Evolutionary conservation across 2,329 filamentous ascomycete genomes (phyloP), one percentile per base, ranked within the genome.

Genomic region (Thermoascus crustaceus): DNA sequence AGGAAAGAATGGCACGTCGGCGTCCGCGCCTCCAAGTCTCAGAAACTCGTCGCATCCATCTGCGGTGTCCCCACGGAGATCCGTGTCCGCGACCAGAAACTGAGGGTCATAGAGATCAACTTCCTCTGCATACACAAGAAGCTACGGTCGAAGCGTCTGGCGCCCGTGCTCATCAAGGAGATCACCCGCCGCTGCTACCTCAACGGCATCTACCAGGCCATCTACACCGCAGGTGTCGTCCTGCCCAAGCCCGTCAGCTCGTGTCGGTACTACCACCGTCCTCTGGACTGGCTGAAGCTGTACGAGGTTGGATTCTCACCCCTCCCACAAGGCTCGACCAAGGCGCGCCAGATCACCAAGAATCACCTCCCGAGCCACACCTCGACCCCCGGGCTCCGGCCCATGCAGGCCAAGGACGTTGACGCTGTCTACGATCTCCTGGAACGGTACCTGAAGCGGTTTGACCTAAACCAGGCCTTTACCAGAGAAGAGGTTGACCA

Each of bases 121-220:
- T 98, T 96, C 66, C 80, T 98, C 47, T 94, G 88, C 55, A 82
- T 98, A 37, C 91, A 98, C 72, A 96, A 96, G 72, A 96, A 96
- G 66, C 78, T 98, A 20, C 85, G 91, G 33, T 79, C 84, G 39
- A 95, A 96, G 69, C 81, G 91, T 35, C 77, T 98, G 27, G 80
- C 91, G 0, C 91, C 91, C 0, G 83, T 96, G 2, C 76, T 98
- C 35, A 98, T 98, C 70, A 95, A 95, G 63, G 91, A 98, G 60
- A 86, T 98, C 50, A 98, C 91, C 4, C 82, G 91, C 31, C 76
- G 87, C 44, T 94, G 86, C 69, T 93, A 96, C 62, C 66, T 87
- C 31, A 72, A 83, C 45, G 84, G 81, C 38, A 82, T 93, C 46
- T 96, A 83, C 73, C 91, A 98, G 64, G 91, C 89, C 32, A 85